Base-by-base conservation (phyloP, 805 yeast genomes). In the Wickerhamomyces sydowiorum region DNA sequence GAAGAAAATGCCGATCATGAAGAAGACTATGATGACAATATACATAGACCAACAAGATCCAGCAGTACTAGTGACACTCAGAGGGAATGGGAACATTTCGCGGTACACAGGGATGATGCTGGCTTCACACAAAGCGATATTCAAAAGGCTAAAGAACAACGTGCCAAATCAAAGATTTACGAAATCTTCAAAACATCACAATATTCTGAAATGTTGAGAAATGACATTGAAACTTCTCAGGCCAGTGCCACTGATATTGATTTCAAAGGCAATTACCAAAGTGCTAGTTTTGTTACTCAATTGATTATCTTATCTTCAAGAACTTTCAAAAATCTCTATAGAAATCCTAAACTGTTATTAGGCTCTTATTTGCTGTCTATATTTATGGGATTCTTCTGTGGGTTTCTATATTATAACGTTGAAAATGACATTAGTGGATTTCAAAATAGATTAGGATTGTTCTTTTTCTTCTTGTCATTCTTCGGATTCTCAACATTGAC, bases 401-500 rank as follows among this genome's bases (percentile, higher is more conserved):
- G 98, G 0, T 76, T 76, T 38, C 69, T 93, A 32, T 93, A 93
- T 61, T 91, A 82, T 64, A 73, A 88, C 55, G 80, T 91, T 21
- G 69, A 80, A 33, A 85, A 88, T 57, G 96, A 91, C 60, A 91
- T 93, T 42, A 81, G 96, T 54, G 99, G 99, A 0, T 93, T 93
- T 70, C 99, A 93, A 62, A 93, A 93, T 63, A 74, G 99, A 53
- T 71, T 93, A 49, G 99, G 99, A 0, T 69, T 93, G 45, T 93
- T 93, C 64, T 91, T 93, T 69, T 93, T 93, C 62, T 65, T 90
- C 39, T 70, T 93, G 46, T 87, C 98, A 3, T 76, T 90, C 54
- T 90, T 93, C 68, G 99, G 99, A 0, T 93, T 93, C 61, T 83
- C 95, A 1, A 84, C 98, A 0, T 72, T 93, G 54, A 91, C 98